phyloP scores from a whole-genome alignment of 768 basidiomycete species.

The Lanmaoa rubissima region DNA sequence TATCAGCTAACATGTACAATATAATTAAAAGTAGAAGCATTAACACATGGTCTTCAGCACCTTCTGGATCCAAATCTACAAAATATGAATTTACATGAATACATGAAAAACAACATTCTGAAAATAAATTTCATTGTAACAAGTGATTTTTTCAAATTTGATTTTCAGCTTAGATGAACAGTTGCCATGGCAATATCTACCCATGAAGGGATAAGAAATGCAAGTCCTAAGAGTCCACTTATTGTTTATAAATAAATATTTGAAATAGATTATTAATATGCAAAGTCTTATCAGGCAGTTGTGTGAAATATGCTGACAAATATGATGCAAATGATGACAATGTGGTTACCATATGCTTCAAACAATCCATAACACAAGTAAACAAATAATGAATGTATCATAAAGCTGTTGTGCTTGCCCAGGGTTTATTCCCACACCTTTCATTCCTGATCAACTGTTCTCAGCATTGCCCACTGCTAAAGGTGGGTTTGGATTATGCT shows the following conservation, averaged over 20 bases:
- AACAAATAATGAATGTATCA: slow-evolving; percentile 12
- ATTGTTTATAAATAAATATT: not conserved
- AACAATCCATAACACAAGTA: slow-evolving; percentile 14
- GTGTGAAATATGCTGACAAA: not conserved
- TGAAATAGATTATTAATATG: not conserved
- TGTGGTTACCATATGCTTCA: not conserved
- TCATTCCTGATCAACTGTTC: not conserved
- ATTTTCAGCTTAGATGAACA: no score
- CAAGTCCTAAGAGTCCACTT: not conserved
- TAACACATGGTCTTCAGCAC: no score
- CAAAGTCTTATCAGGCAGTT: not conserved
- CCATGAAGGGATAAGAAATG: no score
- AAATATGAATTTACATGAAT: no score
- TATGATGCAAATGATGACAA: not conserved
- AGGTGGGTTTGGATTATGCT: not conserved
- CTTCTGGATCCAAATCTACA: no score
- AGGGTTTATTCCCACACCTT: not conserved
- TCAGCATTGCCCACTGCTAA: not conserved
- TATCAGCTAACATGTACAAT: no score
- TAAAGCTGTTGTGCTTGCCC: not conserved
- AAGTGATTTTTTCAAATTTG: no score
- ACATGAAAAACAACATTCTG: no score
- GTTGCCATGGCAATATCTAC: no score
- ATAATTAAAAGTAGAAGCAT: no score
- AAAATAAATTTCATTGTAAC: no score